phyloP scores from a whole-genome alignment of 2,329 filamentous ascomycete genomes.

The Akanthomyces lecanii region DNA sequence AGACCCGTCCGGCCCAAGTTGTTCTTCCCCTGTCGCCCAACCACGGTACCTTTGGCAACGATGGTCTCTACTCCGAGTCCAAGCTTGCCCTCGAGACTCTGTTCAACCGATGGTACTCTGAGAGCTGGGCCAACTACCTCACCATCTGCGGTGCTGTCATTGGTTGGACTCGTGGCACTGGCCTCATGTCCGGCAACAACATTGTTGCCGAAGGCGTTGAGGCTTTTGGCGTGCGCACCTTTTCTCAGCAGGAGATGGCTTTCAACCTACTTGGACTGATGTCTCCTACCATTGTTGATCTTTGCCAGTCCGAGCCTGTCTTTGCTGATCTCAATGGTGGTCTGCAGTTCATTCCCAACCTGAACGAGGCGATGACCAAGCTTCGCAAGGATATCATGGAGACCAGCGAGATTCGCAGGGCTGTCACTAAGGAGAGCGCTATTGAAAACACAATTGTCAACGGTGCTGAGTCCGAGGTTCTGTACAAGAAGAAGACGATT shows the following conservation, averaged over 20 bases:
- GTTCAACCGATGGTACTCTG: slow-evolving; percentile 97
- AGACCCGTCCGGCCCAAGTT: slow-evolving; percentile 94
- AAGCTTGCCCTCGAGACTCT: slow-evolving; percentile 96
- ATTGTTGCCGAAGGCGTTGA: slow-evolving; percentile 96
- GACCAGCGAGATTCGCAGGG: slow-evolving; percentile 87
- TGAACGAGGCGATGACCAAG: slow-evolving; percentile 90
- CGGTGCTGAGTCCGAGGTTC: slow-evolving; percentile 81
- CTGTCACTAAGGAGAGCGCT: slow-evolving; percentile 91
- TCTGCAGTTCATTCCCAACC: slow-evolving; percentile 92
- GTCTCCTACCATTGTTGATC: slow-evolving; percentile 87
- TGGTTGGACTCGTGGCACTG: slow-evolving; percentile 97
- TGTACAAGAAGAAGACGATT: slow-evolving; percentile 92
- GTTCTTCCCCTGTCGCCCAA: slow-evolving; percentile 95
- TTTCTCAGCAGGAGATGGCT: slow-evolving; percentile 99
- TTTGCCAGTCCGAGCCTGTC: slow-evolving; percentile 92
- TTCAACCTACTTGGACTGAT: slow-evolving; percentile 97
- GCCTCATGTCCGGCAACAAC: slow-evolving; percentile 97
- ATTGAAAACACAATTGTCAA: slow-evolving; percentile 98
- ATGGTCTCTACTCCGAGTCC: slow-evolving; percentile 96
- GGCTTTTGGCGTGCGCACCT: slow-evolving; percentile 93
- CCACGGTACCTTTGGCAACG: slow-evolving; percentile 96
- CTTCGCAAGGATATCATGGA: slow-evolving; percentile 93
- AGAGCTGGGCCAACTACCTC: slow-evolving; percentile 95
- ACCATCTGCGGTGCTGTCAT: slow-evolving; percentile 98
- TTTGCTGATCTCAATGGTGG: slow-evolving; percentile 97